phyloP scores from a whole-genome alignment of 257 asterid genomes.

The Agastache rugosa region DNA sequence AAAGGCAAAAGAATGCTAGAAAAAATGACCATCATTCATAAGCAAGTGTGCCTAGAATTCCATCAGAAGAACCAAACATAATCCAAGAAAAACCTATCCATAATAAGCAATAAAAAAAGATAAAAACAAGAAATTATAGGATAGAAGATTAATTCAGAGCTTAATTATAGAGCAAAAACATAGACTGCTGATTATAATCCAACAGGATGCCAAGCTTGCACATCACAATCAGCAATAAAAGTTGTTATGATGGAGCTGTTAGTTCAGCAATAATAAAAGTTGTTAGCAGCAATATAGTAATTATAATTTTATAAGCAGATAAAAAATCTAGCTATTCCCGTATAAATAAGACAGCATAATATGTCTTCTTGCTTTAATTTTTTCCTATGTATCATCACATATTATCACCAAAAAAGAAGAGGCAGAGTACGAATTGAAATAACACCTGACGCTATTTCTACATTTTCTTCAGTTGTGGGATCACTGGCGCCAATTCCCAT shows the following conservation, averaged over 20 bases:
- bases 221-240: conserved; percentile 29
- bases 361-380: conserved; percentile 13
- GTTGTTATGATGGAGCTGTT: conserved; percentile 7
- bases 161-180: neutral
- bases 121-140: conserved; percentile 3
- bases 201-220: conserved; percentile 27
- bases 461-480: conserved; percentile 86
- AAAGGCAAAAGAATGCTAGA: no score
- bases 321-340: conserved; percentile 16
- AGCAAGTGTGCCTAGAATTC: no score
- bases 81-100: no score
- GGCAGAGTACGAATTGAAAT: conserved; percentile 20
- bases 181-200: conserved; percentile 24
- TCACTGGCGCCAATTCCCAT: conserved; percentile 85
- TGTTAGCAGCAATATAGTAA: no score
- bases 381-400: conserved; percentile 21
- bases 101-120: no score
- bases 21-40: no score
- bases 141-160: neutral
- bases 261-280: conserved; percentile 4
- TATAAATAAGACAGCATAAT: conserved; percentile 11
- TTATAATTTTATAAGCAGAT: conserved; percentile 4
- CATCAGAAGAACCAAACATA: no score
- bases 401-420: conserved; percentile 10
- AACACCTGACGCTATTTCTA: conserved; percentile 88